Evolutionary conservation across 2,329 filamentous ascomycete species (phyloP).

Genomic region (Cercospora sp.): DNA sequence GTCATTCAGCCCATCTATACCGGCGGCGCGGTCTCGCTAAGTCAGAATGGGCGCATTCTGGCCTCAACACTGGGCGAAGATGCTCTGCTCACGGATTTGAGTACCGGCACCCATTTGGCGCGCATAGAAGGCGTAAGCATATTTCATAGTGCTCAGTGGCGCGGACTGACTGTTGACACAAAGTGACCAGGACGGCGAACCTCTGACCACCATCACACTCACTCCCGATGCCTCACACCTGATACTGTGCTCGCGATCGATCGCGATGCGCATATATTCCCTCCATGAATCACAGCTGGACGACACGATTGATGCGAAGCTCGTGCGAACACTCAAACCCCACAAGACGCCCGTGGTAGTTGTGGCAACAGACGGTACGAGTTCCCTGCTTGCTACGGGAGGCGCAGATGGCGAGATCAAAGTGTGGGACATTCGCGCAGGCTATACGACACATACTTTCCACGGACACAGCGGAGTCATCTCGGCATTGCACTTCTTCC

Average conservation of each 20-base stretch:
- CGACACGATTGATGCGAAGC: constrained; percentile 62
- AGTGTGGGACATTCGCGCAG: constrained; percentile 90
- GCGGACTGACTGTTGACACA: constrained; percentile 44
- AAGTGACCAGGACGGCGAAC: constrained; percentile 57
- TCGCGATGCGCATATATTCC: constrained; percentile 89
- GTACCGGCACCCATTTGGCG: constrained; percentile 77
- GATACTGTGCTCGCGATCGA: constrained; percentile 88
- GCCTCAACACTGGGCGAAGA: constrained; percentile 91
- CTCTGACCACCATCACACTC: constrained; percentile 75
- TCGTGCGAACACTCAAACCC: constrained; percentile 80
- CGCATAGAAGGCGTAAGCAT: constrained; percentile 78
- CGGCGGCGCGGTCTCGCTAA: constrained; percentile 81
- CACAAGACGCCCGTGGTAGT: constrained; percentile 89
- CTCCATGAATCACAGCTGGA: constrained; percentile 61
- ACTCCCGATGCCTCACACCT: constrained; percentile 86
- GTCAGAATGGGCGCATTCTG: constrained; percentile 76
- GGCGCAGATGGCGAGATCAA: constrained; percentile 92
- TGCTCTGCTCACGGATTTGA: constrained; percentile 80
- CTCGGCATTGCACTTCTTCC: constrained; percentile 89
- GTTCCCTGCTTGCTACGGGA: constrained; percentile 87
- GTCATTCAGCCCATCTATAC: constrained; percentile 93
- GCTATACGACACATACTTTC: constrained; percentile 93
- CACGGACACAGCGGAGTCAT: constrained; percentile 89
- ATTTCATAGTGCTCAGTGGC: constrained; percentile 3
- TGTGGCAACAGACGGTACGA: constrained; percentile 78